A percentile compares a stretch with the other conserved stretches of the same genome.
phyloP scores from a whole-genome alignment of 257 asterid species.

The Echium plantagineum region DNA sequence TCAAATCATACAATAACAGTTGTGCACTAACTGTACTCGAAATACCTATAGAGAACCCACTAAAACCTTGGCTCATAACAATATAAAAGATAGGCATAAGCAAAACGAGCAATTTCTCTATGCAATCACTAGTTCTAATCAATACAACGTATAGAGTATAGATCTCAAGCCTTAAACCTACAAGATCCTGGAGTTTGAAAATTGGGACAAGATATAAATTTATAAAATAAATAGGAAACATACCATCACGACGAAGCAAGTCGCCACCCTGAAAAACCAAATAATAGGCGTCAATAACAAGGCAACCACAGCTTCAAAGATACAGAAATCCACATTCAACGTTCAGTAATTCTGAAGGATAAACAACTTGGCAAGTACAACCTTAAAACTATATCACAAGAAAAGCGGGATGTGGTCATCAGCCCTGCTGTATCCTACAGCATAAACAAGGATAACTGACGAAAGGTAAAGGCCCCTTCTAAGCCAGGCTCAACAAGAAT shows the following conservation, averaged over 20 bases:
- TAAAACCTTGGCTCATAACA: too few species aligned
- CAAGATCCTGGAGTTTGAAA: background rate
- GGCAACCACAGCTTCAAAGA: conserved; percentile 6
- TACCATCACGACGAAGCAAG: conserved; percentile 84
- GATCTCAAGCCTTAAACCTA: background rate
- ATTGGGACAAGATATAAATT: background rate
- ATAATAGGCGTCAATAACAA: conserved; percentile 15
- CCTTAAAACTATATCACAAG: conserved; percentile 92
- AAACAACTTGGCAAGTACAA: conserved; percentile 40
- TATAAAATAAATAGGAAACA: conserved; percentile 8
- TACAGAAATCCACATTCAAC: conserved; percentile 14
- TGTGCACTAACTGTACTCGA: too few species aligned
- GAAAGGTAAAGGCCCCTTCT: conserved; percentile 37
- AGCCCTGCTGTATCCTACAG: conserved; percentile 89
- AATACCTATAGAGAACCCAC: too few species aligned
- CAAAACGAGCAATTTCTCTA: background rate
- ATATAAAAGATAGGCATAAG: background rate
- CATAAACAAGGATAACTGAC: conserved; percentile 76
- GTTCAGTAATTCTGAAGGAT: conserved; percentile 24
- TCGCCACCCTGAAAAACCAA: conserved; percentile 83
- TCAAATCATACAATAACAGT: background rate
- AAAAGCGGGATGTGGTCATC: conserved; percentile 76
- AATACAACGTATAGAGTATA: background rate
- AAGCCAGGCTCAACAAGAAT: conserved; percentile 23
- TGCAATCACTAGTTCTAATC: background rate